Evolutionary conservation across 2,329 filamentous ascomycete genomes (phyloP).

Genomic region (Pseudocercospora fuligena): DNA sequence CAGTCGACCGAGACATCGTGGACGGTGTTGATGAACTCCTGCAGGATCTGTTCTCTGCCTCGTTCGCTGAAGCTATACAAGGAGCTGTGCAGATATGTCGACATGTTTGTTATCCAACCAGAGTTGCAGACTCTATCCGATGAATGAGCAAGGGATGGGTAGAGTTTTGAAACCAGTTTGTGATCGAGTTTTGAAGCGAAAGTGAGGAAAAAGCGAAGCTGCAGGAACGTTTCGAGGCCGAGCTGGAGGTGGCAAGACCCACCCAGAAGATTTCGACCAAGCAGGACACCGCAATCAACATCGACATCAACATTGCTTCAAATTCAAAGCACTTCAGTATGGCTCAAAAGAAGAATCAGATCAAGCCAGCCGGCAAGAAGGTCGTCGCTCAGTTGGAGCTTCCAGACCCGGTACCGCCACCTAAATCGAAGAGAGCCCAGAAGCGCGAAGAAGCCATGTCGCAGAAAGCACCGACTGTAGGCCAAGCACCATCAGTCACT

Average conservation of each 20-base stretch:
- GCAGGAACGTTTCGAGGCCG: slow-evolving; percentile 3
- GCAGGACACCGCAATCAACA: neutral
- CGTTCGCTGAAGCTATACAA: slow-evolving; percentile 34
- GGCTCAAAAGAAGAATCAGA: slow-evolving; percentile 7
- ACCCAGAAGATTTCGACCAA: neutral
- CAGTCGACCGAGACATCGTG: slow-evolving; percentile 28
- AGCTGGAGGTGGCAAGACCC: slow-evolving; percentile 3
- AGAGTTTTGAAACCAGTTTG: neutral
- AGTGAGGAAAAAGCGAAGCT: neutral
- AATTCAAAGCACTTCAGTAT: neutral
- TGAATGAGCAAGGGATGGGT: neutral
- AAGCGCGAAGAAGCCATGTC: neutral
- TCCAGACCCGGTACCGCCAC: slow-evolving; percentile 14
- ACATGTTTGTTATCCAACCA: slow-evolving; percentile 21
- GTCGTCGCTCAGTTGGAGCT: slow-evolving; percentile 20
- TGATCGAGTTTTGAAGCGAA: neutral
- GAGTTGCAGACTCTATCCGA: neutral
- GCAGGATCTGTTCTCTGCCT: slow-evolving; percentile 29
- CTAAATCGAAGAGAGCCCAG: slow-evolving; percentile 13
- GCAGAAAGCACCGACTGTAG: neutral
- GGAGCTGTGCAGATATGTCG: slow-evolving; percentile 36
- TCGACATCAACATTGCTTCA: neutral
- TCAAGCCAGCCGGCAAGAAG: slow-evolving; percentile 15
- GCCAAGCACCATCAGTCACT: neutral
- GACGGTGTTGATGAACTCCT: slow-evolving; percentile 28